A percentile compares a stretch with the other conserved stretches of the same genome.
Evolutionary conservation across 495 filamentous ascomycete species (phyloP).

Genomic region (Paragyromitra xinjiangensis): DNA sequence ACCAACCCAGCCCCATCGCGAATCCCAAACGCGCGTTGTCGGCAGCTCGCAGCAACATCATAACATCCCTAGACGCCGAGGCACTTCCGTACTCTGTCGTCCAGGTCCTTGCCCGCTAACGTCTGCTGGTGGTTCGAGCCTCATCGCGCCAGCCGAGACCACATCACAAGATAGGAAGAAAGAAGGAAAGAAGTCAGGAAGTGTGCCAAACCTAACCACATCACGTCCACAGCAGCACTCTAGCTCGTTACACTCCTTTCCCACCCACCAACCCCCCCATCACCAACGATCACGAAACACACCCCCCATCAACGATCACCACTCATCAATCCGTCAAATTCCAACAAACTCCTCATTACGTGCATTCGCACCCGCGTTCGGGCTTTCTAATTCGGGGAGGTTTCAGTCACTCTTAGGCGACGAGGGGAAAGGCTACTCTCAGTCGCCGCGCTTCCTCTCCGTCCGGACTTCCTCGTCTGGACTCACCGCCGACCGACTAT

Average conservation of each 20-base stretch:
- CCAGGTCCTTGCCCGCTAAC: conserved; percentile 33
- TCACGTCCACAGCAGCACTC: conserved; percentile 49
- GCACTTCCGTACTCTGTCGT: conserved; percentile 27
- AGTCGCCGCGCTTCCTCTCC: conserved; percentile 55
- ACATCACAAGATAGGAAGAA: conserved; percentile 37
- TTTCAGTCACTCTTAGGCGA: conserved; percentile 50
- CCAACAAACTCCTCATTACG: background rate
- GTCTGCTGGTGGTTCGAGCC: conserved; percentile 49
- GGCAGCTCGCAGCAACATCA: conserved; percentile 48
- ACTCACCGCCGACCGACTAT: conserved; percentile 59
- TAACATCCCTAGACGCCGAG: conserved; percentile 47
- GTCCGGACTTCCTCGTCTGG: conserved; percentile 38
- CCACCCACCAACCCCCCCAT: background rate
- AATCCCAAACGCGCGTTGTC: conserved; percentile 53
- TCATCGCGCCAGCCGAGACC: conserved; percentile 54
- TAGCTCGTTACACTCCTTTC: conserved; percentile 5
- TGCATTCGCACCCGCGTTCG: conserved; percentile 45
- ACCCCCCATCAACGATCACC: background rate
- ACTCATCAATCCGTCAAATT: background rate
- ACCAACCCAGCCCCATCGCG: conserved; percentile 38
- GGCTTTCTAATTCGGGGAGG: conserved; percentile 35
- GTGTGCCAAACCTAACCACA: conserved; percentile 32
- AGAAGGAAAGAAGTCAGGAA: background rate
- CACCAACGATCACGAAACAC: conserved; percentile 1
- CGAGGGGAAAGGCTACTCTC: conserved; percentile 55